Conservation (phyloP, 352 stramenopile species). For the Nothophytophthora sp. region DNA sequence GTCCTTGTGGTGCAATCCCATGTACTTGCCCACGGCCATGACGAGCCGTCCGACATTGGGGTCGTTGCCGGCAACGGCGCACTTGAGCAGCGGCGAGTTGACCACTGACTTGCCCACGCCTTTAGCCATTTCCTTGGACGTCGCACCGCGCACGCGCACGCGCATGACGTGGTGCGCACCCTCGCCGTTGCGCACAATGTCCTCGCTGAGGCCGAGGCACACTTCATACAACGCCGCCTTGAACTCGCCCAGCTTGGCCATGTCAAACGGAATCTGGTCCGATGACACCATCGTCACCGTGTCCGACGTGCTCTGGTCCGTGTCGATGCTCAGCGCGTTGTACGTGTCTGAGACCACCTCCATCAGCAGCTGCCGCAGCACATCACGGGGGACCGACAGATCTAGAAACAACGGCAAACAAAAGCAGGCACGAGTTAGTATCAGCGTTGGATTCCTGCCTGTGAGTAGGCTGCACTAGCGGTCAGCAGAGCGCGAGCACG, state of each 20-base stretch:
- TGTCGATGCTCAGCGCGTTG: conserved; percentile 97
- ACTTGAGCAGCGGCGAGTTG: conserved; percentile 98
- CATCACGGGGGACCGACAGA: conserved; percentile 78
- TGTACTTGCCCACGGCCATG: conserved; percentile 96
- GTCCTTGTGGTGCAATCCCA: conserved; percentile 93
- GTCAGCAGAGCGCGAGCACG: conserved; percentile 8
- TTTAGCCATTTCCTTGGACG: conserved; percentile 78
- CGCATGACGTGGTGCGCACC: conserved; percentile 98
- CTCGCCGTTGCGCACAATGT: conserved; percentile 99
- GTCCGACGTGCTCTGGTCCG: conserved; percentile 98
- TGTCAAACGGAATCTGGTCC: conserved; percentile 90
- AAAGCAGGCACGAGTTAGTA: too few species aligned
- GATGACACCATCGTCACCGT: conserved; percentile 96
- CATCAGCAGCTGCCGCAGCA: conserved; percentile 74
- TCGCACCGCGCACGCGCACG: conserved; percentile 89
- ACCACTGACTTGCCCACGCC: conserved; percentile 92
- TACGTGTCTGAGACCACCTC: conserved; percentile 89
- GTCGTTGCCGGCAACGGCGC: conserved; percentile 97
- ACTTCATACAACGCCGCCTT: conserved; percentile 91
- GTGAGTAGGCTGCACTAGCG: too few species aligned
- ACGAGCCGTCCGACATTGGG: conserved; percentile 98
- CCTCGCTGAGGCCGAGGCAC: conserved; percentile 93
- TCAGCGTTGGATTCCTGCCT: too few species aligned
- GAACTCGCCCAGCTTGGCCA: conserved; percentile 86
- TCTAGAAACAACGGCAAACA: conserved; percentile 23